phyloP scores from a whole-genome alignment of 73 alveolate genomes.

The Paraurostyla sp. region DNA sequence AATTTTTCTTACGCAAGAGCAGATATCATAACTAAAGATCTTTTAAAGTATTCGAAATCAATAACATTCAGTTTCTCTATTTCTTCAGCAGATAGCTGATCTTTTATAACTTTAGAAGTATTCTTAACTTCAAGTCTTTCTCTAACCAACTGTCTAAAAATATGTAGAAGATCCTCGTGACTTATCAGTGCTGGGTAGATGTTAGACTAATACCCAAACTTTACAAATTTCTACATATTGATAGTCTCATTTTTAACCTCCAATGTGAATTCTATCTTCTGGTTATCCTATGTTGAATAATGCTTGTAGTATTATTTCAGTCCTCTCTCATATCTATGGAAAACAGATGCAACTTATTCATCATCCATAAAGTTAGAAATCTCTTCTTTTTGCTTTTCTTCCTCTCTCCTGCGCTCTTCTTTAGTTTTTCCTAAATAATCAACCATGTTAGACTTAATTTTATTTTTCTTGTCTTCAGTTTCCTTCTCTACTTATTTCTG shows the following conservation, averaged over 20 bases:
- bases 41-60: constrained; percentile 61
- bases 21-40: constrained; percentile 48
- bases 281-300: constrained; percentile 55
- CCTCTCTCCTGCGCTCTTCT: constrained; percentile 28
- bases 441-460: constrained; percentile 41
- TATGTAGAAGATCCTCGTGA: constrained; percentile 40
- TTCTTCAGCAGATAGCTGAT: constrained; percentile 37
- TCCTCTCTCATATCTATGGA: constrained; percentile 35
- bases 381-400: constrained; percentile 46
- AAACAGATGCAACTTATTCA: neutral
- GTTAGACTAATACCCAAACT: constrained; percentile 59
- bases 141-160: constrained; percentile 56
- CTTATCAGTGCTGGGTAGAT: constrained; percentile 60
- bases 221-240: constrained; percentile 32
- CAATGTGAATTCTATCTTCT: constrained; percentile 39
- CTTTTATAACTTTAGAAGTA: constrained; percentile 6
- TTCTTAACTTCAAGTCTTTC: constrained; percentile 58
- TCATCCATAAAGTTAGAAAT: constrained; percentile 4
- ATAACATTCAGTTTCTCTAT: constrained; percentile 64
- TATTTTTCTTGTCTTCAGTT: constrained; percentile 8
- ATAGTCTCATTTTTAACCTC: constrained; percentile 56
- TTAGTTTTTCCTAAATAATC: constrained; percentile 32
- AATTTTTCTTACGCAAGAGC: constrained; percentile 60
- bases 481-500: constrained; percentile 44
- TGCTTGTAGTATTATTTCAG: constrained; percentile 38